phyloP scores from a whole-genome alignment of 495 filamentous ascomycete species.

The Lasiosphaeria ovina region DNA sequence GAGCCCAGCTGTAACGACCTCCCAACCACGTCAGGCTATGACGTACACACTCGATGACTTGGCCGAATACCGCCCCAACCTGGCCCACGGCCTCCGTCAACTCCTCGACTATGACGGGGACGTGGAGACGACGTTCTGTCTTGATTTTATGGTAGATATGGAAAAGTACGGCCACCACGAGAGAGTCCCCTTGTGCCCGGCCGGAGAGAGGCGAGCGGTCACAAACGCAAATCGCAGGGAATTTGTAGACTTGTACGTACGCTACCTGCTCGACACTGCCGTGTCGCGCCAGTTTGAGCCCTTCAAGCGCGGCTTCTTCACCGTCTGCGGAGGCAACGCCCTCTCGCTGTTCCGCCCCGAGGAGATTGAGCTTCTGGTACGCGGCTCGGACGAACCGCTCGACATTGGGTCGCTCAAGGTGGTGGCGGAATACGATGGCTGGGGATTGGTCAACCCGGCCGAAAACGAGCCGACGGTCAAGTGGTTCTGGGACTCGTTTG shows the following conservation, averaged over 20 bases:
- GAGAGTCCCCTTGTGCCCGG: constrained; percentile 67
- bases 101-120: constrained; percentile 83
- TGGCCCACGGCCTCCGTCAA: constrained; percentile 73
- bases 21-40: constrained; percentile 59
- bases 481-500: constrained; percentile 92
- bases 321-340: constrained; percentile 87
- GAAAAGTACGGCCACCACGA: constrained; percentile 73
- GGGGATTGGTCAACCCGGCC: constrained; percentile 48
- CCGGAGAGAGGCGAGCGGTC: constrained; percentile 72
- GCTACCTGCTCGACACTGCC: constrained; percentile 74
- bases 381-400: constrained; percentile 82
- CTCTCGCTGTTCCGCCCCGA: constrained; percentile 89
- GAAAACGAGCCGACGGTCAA: constrained; percentile 64
- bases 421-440: constrained; percentile 81
- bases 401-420: constrained; percentile 74
- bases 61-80: constrained; percentile 73
- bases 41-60: constrained; percentile 80
- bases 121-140: constrained; percentile 76
- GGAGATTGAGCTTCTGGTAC: constrained; percentile 86
- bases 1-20: constrained; percentile 48
- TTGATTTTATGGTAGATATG: constrained; percentile 76
- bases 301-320: constrained; percentile 93
- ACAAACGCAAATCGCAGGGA: constrained; percentile 83
- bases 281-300: constrained; percentile 87
- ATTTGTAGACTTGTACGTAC: constrained; percentile 85